Percentiles rank a stretch among this genome's conserved stretches.
phyloP scores from a whole-genome alignment of 306 rosid genomes.

The Leucaena leucocephala region DNA sequence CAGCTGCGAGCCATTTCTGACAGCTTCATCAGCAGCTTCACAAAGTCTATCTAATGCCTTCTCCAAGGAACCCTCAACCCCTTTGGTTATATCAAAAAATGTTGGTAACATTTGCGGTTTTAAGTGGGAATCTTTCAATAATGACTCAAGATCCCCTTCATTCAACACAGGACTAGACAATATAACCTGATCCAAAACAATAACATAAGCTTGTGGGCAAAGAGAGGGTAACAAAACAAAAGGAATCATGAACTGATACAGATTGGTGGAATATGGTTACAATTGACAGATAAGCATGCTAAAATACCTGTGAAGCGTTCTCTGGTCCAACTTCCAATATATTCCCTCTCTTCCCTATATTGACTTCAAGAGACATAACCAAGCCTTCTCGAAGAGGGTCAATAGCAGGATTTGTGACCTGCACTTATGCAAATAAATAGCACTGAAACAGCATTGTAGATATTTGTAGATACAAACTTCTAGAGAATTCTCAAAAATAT shows the following conservation, averaged over 20 bases:
- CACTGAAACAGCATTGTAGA: not conserved
- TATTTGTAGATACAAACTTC: constrained; percentile 19
- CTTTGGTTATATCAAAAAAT: constrained; percentile 87
- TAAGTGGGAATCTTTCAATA: constrained; percentile 71
- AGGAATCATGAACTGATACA: constrained; percentile 6
- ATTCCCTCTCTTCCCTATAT: constrained; percentile 83
- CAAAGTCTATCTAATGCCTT: constrained; percentile 77
- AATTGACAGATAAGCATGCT: constrained; percentile 11
- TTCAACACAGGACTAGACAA: constrained; percentile 91
- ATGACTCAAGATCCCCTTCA: constrained; percentile 90
- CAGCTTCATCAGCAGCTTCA: constrained; percentile 99
- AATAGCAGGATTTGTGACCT: constrained; percentile 99
- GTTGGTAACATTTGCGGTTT: constrained; percentile 81
- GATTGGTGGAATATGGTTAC: constrained; percentile 16
- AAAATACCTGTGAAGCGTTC: constrained; percentile 90
- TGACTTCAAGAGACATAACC: constrained; percentile 99
- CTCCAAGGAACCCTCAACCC: constrained; percentile 91
- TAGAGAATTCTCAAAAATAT: constrained; percentile 29
- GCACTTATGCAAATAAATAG: constrained; percentile 31
- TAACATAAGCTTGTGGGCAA: constrained; percentile 29
- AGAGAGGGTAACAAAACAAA: constrained; percentile 32
- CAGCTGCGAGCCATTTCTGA: constrained; percentile 90
- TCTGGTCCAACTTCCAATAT: constrained; percentile 94
- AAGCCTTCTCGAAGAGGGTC: constrained; percentile 99
- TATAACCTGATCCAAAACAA: constrained; percentile 68